These are phyloP conservation scores for Apiotrichum sp. DNA, from an alignment of 1,284 basidiomycete genomes.

Conservation along the genomic window DNA sequence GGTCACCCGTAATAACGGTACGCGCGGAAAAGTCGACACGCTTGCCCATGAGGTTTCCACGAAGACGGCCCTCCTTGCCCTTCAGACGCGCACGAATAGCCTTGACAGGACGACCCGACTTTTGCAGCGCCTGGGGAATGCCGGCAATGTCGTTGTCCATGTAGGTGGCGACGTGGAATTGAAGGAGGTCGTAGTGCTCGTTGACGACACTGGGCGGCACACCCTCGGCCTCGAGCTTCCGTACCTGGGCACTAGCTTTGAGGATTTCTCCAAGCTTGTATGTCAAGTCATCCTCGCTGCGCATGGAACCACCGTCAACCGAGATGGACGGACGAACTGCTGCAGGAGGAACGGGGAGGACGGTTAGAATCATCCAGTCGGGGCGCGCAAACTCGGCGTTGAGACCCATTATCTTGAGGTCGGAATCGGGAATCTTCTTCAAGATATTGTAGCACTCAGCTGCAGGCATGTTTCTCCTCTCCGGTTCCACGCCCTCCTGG, in stretches of 20 bases:
- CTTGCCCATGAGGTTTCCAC: conserved; percentile 99
- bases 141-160: conserved; percentile 99
- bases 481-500: conserved; percentile 74
- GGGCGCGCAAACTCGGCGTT: conserved; percentile 94
- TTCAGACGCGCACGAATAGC: conserved; percentile 96
- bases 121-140: conserved; percentile 94
- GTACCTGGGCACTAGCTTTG: conserved; percentile 86
- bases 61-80: conserved; percentile 96
- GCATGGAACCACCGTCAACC: conserved; percentile 90
- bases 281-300: conserved; percentile 96
- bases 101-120: conserved; percentile 96
- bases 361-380: conserved; percentile 99
- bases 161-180: conserved; percentile 98
- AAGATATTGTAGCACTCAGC: conserved; percentile 85
- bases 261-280: conserved; percentile 98
- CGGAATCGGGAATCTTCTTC: conserved; percentile 86
- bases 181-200: conserved; percentile 93
- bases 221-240: conserved; percentile 91
- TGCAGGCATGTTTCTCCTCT: conserved; percentile 81
- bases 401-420: conserved; percentile 86
- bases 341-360: conserved; percentile 94
- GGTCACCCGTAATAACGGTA: conserved; percentile 98
- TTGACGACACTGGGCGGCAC: conserved; percentile 92
- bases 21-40: conserved; percentile 99
- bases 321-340: conserved; percentile 97